Conservation (phyloP, 768 basidiomycete genomes). For the Boletus huronensis region DNA sequence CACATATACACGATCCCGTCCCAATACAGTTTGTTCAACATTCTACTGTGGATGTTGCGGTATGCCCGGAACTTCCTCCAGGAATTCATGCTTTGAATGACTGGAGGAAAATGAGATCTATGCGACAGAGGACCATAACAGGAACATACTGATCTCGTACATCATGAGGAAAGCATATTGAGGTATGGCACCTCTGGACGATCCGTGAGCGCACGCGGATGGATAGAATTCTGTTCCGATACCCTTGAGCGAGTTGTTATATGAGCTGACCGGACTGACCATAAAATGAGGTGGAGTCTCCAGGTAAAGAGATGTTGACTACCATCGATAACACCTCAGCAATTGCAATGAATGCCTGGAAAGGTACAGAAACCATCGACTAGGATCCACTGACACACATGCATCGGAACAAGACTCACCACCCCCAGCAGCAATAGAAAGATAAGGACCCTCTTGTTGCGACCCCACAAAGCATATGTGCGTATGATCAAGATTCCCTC, state of each 20-base stretch:
- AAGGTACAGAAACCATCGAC: not conserved
- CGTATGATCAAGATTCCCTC: conserved; percentile 22
- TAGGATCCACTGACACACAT: not conserved
- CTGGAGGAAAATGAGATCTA: conserved; percentile 3
- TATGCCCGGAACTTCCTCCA: conserved; percentile 25
- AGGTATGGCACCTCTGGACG: conserved; percentile 9
- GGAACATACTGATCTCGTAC: conserved; percentile 21
- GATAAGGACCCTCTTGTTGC: conserved; percentile 11
- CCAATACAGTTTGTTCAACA: conserved; percentile 23
- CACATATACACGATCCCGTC: conserved; percentile 27
- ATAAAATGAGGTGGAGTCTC: conserved; percentile 15
- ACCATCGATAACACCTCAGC: conserved; percentile 1
- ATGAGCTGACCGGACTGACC: conserved; percentile 10
- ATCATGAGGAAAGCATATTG: conserved; percentile 14
- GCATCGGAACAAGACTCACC: conserved; percentile 2
- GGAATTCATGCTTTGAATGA: conserved; percentile 22
- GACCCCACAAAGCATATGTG: conserved; percentile 26
- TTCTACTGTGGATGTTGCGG: conserved; percentile 11
- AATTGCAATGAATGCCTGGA: conserved; percentile 12
- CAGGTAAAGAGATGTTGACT: conserved; percentile 12
- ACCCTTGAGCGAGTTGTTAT: not conserved
- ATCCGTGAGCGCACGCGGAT: conserved; percentile 8
- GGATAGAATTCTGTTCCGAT: conserved; percentile 13
- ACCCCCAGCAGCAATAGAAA: conserved; percentile 17
- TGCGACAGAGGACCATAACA: not conserved